phyloP scores from a whole-genome alignment of 2,329 filamentous ascomycete genomes.

The Daldinia sp. region DNA sequence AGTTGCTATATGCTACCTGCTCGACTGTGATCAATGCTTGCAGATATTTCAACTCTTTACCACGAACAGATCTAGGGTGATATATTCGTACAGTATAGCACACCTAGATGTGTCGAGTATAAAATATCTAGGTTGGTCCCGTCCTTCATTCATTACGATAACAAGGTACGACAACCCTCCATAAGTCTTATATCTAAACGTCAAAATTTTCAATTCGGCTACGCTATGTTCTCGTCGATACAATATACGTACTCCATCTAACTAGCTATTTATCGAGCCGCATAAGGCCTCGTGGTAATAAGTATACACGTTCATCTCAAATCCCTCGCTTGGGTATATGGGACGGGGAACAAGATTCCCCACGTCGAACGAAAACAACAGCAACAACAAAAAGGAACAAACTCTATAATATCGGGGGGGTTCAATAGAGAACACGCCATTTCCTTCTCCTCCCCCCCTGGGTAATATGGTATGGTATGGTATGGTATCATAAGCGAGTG shows the following conservation, averaged over 20 bases:
- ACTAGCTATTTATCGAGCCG: not conserved
- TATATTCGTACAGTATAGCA: too few relatives aligned
- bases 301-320: conserved; percentile 11
- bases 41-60: too few relatives aligned
- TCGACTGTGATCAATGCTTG: too few relatives aligned
- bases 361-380: conserved; percentile 1
- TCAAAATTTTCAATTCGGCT: conserved; percentile 17
- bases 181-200: not conserved
- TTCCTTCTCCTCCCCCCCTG: conserved; percentile 1
- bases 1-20: too few relatives aligned
- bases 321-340: conserved; percentile 29
- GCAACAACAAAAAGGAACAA: conserved; percentile 12
- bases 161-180: not conserved
- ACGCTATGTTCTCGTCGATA: not conserved
- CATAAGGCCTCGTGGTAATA: not conserved
- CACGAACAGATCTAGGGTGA: too few relatives aligned
- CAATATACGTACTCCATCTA: not conserved
- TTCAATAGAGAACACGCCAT: not conserved
- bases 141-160: not conserved
- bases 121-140: not conserved
- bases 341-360: conserved; percentile 2
- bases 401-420: conserved; percentile 4
- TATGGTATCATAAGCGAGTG: conserved; percentile 41
- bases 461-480: conserved; percentile 34
- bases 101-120: too few relatives aligned